phyloP scores from a whole-genome alignment of 352 stramenopile species.

The Pseudoperonospora humuli region DNA sequence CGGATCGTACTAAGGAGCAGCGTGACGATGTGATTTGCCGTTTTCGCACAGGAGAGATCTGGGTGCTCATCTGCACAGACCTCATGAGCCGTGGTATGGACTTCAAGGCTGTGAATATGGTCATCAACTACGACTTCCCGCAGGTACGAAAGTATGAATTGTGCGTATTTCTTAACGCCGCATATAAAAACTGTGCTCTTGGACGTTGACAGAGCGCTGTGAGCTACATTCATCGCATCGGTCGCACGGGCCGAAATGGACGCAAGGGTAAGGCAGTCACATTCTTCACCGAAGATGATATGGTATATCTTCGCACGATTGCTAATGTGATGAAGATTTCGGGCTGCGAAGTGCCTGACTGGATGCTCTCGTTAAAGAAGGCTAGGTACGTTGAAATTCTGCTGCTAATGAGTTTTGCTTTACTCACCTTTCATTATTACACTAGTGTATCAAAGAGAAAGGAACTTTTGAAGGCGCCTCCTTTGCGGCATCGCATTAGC shows the following conservation, averaged over 20 bases:
- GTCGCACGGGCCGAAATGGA: constrained; percentile 90
- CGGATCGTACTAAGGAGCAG: constrained; percentile 89
- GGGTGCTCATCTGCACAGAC: constrained; percentile 99
- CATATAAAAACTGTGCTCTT: constrained; percentile 4
- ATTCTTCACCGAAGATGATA: constrained; percentile 96
- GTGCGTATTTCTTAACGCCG: not conserved
- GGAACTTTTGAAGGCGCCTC: constrained; percentile 73
- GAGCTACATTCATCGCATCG: constrained; percentile 97
- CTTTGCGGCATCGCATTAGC: constrained; percentile 66
- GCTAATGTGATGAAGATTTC: constrained; percentile 98
- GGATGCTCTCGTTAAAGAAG: constrained; percentile 97
- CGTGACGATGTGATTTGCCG: constrained; percentile 91
- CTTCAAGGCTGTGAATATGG: constrained; percentile 99
- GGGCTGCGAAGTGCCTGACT: constrained; percentile 95
- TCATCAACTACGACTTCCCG: constrained; percentile 99
- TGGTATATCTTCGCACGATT: constrained; percentile 92
- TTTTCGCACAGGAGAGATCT: constrained; percentile 95
- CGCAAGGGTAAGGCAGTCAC: constrained; percentile 92
- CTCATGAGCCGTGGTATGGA: constrained; percentile 98
- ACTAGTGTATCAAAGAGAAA: constrained; percentile 61
- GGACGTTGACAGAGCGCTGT: constrained; percentile 51
- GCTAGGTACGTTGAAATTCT: constrained; percentile 40
- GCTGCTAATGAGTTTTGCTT: not conserved
- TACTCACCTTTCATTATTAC: constrained; percentile 3
- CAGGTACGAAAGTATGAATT: constrained; percentile 32